phyloP scores from a whole-genome alignment of 164 flowering plant species.

The Liquidambar formosana region DNA sequence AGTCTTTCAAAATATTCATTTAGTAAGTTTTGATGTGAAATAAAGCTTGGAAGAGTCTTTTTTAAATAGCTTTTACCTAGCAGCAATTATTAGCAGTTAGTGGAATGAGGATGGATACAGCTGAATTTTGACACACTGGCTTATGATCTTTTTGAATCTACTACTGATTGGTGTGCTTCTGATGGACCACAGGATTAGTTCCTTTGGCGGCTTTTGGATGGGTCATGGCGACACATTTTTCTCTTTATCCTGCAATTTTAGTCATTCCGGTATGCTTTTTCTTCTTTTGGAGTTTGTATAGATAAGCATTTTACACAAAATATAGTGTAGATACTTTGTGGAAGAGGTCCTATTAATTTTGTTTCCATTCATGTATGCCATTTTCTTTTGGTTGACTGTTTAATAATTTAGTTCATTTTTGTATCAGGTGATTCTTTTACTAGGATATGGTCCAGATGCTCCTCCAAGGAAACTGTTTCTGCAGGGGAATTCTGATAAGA shows the following conservation, averaged over 20 bases:
- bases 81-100: too few species aligned
- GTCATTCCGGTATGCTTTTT: conserved; percentile 66
- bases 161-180: conserved; percentile 6
- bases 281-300: conserved; percentile 6
- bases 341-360: not conserved
- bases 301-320: not conserved
- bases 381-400: not conserved
- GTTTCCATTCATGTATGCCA: not conserved
- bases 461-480: conserved; percentile 81
- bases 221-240: conserved; percentile 85
- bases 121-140: not conserved
- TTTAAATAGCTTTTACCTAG: not conserved
- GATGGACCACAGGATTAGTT: conserved; percentile 52
- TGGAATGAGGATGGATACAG: not conserved
- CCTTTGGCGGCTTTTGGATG: conserved; percentile 97
- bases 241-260: conserved; percentile 82
- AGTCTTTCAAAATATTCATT: not conserved
- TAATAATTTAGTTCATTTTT: conserved; percentile 6
- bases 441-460: conserved; percentile 84
- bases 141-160: not conserved
- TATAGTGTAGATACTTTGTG: not conserved
- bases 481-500: conserved; percentile 20
- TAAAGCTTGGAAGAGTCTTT: not conserved
- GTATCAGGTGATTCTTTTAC: conserved; percentile 64
- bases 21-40: not conserved